Evolutionary conservation across 2,329 filamentous ascomycete genomes (phyloP), one percentile per base, ranked within the genome.

Genomic region (Talaromyces sp.): DNA sequence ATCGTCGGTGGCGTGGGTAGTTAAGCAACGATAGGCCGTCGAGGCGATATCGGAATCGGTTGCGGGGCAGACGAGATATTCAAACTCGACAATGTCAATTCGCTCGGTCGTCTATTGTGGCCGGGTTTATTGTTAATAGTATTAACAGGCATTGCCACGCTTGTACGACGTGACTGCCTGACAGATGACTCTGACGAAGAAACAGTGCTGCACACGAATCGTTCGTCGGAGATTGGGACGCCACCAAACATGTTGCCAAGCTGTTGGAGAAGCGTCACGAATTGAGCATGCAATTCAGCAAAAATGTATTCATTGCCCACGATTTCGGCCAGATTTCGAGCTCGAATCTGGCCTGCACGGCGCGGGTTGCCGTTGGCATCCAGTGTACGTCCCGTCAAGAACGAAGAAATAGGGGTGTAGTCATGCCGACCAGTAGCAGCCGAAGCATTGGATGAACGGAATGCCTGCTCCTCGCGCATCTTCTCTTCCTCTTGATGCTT

Each of bases 221-320:
- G 72, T 59, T 74, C 72, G 45, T 78, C 75, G 2, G 73, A 75
- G 17, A 77, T 66, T 3, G 75, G 74, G 11, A 70, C 64, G 8
- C 74, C 75, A 3, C 77, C 77, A 63, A 78, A 78, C 69, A 76
- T 75, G 15, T 70, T 68, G 9, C 77, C 74, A 22, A 80, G 65
- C 59, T 77, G 75, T 59, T 77, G 75, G 6, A 80, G 65, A n/a
- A 80, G 64, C n/a, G 72, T 74, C 17, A 79, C 76, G 66, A 84
- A 84, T 56, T 79, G 73, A 33, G 76, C 77, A 66, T 84, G 82
- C 8, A 84, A 68, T 62, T 83, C 79, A 10, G 82, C 78, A 63
- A 84, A 84, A 63, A 84, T 80, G 68, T 79, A 78, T 59, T 82
- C 80, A 57, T 82, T 80, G 37, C 81, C 82, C 5, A 83, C 79